phyloP scores from a whole-genome alignment of 2,329 filamentous ascomycete genomes.

The Plectosphaerella plurivora region DNA sequence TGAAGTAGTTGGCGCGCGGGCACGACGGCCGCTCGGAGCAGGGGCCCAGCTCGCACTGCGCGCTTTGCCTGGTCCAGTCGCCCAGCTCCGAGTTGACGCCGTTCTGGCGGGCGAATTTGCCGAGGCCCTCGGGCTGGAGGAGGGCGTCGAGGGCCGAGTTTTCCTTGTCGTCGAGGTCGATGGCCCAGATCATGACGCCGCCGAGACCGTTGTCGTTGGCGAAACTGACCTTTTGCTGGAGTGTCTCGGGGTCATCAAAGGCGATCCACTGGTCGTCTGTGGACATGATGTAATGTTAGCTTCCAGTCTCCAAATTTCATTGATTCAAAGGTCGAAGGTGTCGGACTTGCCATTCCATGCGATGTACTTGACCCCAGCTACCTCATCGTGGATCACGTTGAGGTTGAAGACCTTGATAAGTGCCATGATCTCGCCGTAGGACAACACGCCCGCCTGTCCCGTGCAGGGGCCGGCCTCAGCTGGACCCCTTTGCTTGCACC shows the following conservation, averaged over 20 bases:
- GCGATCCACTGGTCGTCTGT: background rate
- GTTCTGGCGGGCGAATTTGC: background rate
- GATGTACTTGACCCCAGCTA: constrained; percentile 25
- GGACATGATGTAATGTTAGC: background rate
- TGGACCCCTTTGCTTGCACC: constrained; percentile 21
- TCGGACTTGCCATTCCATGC: constrained; percentile 15
- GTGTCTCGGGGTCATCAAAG: constrained; percentile 25
- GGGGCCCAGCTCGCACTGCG: background rate
- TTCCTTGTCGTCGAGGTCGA: constrained; percentile 18
- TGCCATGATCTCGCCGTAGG: constrained; percentile 23
- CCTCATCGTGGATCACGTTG: background rate
- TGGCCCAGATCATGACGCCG: constrained; percentile 25
- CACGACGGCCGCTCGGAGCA: background rate
- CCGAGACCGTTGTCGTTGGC: constrained; percentile 20
- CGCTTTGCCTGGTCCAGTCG: background rate
- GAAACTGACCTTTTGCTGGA: constrained; percentile 24
- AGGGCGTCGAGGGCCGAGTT: background rate
- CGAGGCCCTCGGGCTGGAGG: background rate
- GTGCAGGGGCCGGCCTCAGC: constrained; percentile 22
- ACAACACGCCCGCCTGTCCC: constrained; percentile 19
- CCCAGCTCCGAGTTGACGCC: background rate
- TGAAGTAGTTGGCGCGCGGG: background rate
- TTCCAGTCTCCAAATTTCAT: background rate
- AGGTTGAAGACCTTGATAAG: constrained; percentile 14
- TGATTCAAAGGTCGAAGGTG: background rate